phyloP scores from a whole-genome alignment of 352 stramenopile species.

The Globisporangium paddicum region DNA sequence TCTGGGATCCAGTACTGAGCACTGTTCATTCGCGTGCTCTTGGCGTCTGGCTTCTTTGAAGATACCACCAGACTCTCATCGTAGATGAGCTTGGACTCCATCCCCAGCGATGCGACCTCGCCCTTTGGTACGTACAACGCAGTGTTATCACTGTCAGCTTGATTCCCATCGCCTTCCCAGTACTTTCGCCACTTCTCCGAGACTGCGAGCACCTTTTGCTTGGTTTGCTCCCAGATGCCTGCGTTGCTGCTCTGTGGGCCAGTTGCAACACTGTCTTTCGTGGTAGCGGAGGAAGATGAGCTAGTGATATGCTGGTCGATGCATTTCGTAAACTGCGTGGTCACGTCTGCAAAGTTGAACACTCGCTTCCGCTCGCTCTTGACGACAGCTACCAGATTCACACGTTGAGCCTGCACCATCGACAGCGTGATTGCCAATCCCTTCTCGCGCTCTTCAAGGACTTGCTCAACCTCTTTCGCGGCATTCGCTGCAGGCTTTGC shows the following conservation, averaged over 20 bases:
- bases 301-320: constrained; percentile 29
- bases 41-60: constrained; percentile 52
- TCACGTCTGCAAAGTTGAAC: constrained; percentile 52
- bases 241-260: constrained; percentile 6
- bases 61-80: constrained; percentile 59
- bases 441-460: constrained; percentile 78
- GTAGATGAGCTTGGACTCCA: constrained; percentile 53
- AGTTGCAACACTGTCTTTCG: not conserved
- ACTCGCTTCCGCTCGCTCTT: constrained; percentile 62
- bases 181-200: constrained; percentile 32
- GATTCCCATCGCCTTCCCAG: constrained; percentile 11
- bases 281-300: constrained; percentile 1
- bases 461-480: constrained; percentile 55
- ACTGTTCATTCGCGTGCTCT: constrained; percentile 51
- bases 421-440: constrained; percentile 65
- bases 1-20: constrained; percentile 56
- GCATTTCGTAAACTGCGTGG: constrained; percentile 46
- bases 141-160: not conserved
- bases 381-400: constrained; percentile 44
- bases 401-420: constrained; percentile 57
- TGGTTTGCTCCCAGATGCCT: constrained; percentile 29
- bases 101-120: constrained; percentile 41
- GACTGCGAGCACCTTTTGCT: constrained; percentile 23
- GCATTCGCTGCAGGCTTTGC: not conserved
- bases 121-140: constrained; percentile 39